These are phyloP conservation scores for Microbotryum intermedium DNA, from an alignment of 1,284 basidiomycete species.

Conservation along the genomic window DNA sequence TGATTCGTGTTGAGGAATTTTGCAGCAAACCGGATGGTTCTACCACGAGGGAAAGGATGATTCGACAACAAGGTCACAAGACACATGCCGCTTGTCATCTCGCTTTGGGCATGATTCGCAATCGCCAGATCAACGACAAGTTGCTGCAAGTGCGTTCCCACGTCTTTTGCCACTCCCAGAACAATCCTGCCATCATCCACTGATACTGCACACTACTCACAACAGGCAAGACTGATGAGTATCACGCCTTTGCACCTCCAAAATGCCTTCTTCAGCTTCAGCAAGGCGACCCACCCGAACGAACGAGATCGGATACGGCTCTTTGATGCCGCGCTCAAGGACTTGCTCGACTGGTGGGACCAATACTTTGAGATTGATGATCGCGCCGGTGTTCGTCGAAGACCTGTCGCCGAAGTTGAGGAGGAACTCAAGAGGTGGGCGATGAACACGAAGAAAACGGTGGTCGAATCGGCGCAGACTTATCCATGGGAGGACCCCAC, in stretches of 20 bases:
- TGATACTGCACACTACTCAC: too few relatives aligned
- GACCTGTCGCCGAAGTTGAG: conserved; percentile 12
- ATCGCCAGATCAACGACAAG: conserved; percentile 74
- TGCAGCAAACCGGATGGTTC: conserved; percentile 15
- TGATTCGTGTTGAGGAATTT: background rate
- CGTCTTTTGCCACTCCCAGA: too few relatives aligned
- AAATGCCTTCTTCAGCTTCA: conserved; percentile 66
- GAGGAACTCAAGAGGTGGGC: conserved; percentile 20
- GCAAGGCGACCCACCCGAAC: conserved; percentile 73
- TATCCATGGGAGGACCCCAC: too few relatives aligned
- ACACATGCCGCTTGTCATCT: conserved; percentile 73
- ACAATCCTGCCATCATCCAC: too few relatives aligned
- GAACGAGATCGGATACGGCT: conserved; percentile 66
- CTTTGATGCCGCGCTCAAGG: conserved; percentile 68
- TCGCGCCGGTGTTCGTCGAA: conserved; percentile 5
- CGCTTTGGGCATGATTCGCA: conserved; percentile 64
- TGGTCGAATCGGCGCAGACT: conserved; percentile 15
- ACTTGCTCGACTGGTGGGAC: conserved; percentile 75
- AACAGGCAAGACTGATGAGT: conserved; percentile 60
- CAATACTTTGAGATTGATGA: conserved; percentile 51
- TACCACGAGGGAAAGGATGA: conserved; percentile 51
- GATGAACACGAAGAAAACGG: background rate
- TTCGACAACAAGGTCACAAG: conserved; percentile 73
- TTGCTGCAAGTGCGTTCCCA: conserved; percentile 58
- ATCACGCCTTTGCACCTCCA: conserved; percentile 69